Evolutionary conservation across 306 rosid genomes (phyloP), one percentile per base, ranked within the genome.

Genomic region (Pueraria montana): DNA sequence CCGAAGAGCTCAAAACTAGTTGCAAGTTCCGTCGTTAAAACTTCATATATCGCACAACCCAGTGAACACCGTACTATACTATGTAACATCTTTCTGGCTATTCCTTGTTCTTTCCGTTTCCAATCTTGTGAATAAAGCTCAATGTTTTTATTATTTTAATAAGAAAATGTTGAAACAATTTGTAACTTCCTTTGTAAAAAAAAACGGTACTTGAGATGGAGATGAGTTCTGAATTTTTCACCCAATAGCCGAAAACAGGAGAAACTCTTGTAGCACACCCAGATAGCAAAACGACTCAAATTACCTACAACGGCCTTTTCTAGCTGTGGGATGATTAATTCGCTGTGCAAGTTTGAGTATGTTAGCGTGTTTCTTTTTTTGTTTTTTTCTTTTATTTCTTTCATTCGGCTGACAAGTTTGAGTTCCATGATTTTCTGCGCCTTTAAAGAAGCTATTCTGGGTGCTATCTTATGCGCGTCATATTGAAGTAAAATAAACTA

Each of bases 1-100:
- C 80, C 11, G 83, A 83, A 72, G 84, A 80, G 2, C 78, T 84
- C 74, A 80, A 84, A 80, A 84, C 82, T 58, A 27, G 34, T 80
- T 80, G 85, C 84, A 75, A 68, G 43, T 74, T 80, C 30, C 79
- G 45, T 67, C 62, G 21, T 17, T 48, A 48, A 48, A 6, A 50
- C 8, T 50, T 80, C 72, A 7, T 11, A 49, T 11, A 34, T 56
- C 56, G 6, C 4, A 23, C 53, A 76, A 18, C 71, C 38, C 24
- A 3, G 6, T 55, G 34, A 20, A 17, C 72, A 61, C 18, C 2
- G 18, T 3, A 49, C 2, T n/a, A 46, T n/a, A n/a, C n/a, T n/a
- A n/a, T 43, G 8, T 9, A 27, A 27, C 32, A 27, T 27, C 32
- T 27, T 27, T 1, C 32, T 27, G 32, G 32, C 38, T 34, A 5